Base-by-base conservation (phyloP, 1,139 yeast genomes). In the Lodderomyces pseudojiufengensis region DNA sequence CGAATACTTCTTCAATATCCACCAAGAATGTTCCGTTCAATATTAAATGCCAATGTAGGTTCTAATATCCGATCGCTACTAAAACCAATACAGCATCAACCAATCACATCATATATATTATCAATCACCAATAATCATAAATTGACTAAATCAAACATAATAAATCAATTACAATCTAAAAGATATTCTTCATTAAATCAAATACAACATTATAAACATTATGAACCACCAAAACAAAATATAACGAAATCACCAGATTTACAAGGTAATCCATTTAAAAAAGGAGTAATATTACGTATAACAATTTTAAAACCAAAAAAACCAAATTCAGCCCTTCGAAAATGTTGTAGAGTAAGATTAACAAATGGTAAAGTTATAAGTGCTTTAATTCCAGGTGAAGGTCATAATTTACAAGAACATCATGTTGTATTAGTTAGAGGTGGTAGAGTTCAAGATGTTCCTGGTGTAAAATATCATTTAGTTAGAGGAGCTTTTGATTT, bases 361-460 rank as follows among this genome's bases (percentile, higher is more conserved):
- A 78, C 95, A 13, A 92, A 86, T 53, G 98, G 98, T 24, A 83
- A 81, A 48, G 82, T 85, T 35, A 76, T 92, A 13, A 82, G 95
- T 36, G 96, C 97, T 3, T 88, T 90, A 59, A 92, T 94, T 42
- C 97, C 97, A 9, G 99, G 99, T 39, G 97, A 92, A 57, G 98
- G 99, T 16, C 98, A 94, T 62, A 92, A 92, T 55, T 92, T 95
- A 29, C 97, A 92, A 65, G 99, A 94, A 63, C 99, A 94, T 65
- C 87, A 95, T 55, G 95, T 92, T 38, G 97, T 94, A 2, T 77
- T 82, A 39, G 95, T 94, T 2, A 78, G 98, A 60, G 99, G 99
- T 18, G 99, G 98, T 12, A 80, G 97, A 73, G 88, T 88, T 36
- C 97, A 90, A 59, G 99, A 94, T 80, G 73, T 92, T 53, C 98